These are phyloP conservation scores for Microdochium paspali DNA, from an alignment of 2,329 filamentous ascomycete species.

Conservation along the genomic window DNA sequence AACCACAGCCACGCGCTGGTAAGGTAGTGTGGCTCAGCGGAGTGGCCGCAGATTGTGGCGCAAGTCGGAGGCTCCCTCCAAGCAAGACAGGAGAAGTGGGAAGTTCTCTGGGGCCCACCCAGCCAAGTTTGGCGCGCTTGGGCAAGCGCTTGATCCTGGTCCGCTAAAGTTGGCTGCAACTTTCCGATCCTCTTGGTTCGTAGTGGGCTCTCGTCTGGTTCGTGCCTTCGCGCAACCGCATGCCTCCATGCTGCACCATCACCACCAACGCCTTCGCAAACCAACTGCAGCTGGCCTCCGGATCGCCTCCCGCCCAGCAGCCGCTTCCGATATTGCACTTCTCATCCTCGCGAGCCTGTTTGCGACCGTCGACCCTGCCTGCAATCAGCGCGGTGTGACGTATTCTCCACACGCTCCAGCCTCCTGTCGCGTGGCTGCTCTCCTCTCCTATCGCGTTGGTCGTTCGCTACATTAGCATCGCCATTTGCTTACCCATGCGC, in stretches of 20 bases:
- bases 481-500: not conserved
- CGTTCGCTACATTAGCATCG: not conserved
- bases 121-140: not conserved
- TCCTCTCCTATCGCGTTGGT: not conserved
- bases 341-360: not conserved
- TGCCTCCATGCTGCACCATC: not conserved
- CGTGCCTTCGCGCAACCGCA: not conserved
- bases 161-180: not conserved
- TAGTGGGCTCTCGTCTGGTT: not conserved
- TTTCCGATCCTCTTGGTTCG: not conserved
- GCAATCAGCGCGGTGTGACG: constrained; percentile 5
- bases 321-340: not conserved
- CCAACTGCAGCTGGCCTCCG: not conserved
- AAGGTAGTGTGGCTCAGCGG: not conserved
- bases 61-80: not conserved
- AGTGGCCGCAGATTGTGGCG: not conserved
- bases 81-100: not conserved
- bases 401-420: constrained; percentile 17
- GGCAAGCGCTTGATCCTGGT: not conserved
- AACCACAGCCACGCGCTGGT: no score
- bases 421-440: constrained; percentile 21
- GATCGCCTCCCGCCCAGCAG: not conserved
- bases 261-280: not conserved
- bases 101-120: not conserved
- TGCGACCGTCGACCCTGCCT: not conserved